phyloP scores from a whole-genome alignment of 139 green algal genomes.

The Coelastrella sp. region DNA sequence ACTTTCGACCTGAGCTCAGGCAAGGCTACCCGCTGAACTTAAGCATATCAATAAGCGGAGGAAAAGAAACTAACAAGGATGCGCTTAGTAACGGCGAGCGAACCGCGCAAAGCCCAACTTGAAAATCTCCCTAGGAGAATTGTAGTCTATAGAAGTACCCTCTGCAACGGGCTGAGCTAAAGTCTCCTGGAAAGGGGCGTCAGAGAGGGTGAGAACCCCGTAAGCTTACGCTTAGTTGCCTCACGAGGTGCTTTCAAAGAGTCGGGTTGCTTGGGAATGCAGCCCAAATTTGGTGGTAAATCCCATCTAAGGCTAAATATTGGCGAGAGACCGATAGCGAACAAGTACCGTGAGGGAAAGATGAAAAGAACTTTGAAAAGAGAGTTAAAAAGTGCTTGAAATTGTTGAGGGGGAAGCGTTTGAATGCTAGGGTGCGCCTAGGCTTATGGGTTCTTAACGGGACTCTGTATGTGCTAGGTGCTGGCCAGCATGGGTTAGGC shows the following conservation, averaged over 20 bases:
- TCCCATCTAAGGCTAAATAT: slow-evolving; percentile 96
- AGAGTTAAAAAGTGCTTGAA: slow-evolving; percentile 97
- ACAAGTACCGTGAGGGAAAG: slow-evolving; percentile 98
- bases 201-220: slow-evolving; percentile 92
- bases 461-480: slow-evolving; percentile 73
- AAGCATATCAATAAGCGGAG: slow-evolving; percentile 97
- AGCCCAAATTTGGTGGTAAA: slow-evolving; percentile 94
- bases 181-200: slow-evolving; percentile 84
- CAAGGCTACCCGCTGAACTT: slow-evolving; percentile 94
- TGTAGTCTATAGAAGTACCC: slow-evolving; percentile 90
- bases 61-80: slow-evolving; percentile 97
- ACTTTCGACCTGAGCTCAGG: slow-evolving; percentile 89
- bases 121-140: slow-evolving; percentile 90
- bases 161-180: slow-evolving; percentile 72
- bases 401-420: slow-evolving; percentile 95
- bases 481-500: slow-evolving; percentile 87
- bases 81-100: slow-evolving; percentile 93
- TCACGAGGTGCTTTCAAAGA: slow-evolving; percentile 85
- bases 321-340: slow-evolving; percentile 87
- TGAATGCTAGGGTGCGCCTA: slow-evolving; percentile 79
- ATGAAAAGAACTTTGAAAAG: slow-evolving; percentile 98
- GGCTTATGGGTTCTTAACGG: slow-evolving; percentile 77
- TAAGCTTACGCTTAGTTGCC: slow-evolving; percentile 69
- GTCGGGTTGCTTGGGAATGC: slow-evolving; percentile 95
- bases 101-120: slow-evolving; percentile 90